Evolutionary conservation across 768 basidiomycete genomes (phyloP).

Genomic region (Pleurotus citrinopileatus): DNA sequence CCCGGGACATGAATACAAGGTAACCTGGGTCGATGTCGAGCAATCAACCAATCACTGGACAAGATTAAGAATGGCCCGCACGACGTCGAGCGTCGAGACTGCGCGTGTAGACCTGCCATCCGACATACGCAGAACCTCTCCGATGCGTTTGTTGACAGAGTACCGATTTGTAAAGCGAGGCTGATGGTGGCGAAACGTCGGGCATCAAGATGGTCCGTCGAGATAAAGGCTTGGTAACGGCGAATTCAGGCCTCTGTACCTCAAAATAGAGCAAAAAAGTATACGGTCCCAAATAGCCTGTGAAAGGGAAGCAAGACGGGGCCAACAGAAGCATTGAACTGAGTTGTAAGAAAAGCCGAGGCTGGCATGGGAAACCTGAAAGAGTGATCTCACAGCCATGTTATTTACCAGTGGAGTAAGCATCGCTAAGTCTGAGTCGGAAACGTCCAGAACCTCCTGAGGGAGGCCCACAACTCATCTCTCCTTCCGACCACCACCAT

Average conservation of each 20-base stretch:
- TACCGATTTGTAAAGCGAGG: no score
- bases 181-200: background rate
- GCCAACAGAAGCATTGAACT: background rate
- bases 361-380: background rate
- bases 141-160: no score
- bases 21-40: no score
- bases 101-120: no score
- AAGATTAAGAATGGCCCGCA: no score
- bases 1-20: no score
- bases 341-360: background rate
- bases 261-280: background rate
- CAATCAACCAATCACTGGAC: no score
- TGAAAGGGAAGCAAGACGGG: conserved; percentile 1
- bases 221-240: conserved; percentile 6
- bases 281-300: conserved; percentile 1
- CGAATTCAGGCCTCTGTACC: background rate
- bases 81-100: no score
- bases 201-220: no score
- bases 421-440: background rate
- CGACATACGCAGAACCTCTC: no score
- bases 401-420: conserved; percentile 6
- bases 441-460: conserved; percentile 5
- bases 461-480: background rate
- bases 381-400: conserved; percentile 9
- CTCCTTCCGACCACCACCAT: conserved; percentile 11